Percentiles rank a stretch among this genome's conserved stretches.
phyloP scores from a whole-genome alignment of 495 filamentous ascomycete species.

The Hypoxylon cercidicola region DNA sequence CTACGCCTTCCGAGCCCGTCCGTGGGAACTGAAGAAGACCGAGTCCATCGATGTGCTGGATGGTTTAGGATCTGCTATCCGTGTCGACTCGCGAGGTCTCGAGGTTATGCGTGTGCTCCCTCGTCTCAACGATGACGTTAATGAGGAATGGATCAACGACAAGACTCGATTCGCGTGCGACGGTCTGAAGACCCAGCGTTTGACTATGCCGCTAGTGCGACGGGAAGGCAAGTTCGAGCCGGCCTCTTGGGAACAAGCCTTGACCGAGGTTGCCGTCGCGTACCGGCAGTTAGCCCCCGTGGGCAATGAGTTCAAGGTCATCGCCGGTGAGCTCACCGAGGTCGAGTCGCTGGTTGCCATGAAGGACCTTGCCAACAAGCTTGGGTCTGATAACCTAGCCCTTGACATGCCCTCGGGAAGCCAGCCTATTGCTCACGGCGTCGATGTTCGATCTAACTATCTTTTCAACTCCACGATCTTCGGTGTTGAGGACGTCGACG shows the following conservation, averaged over 20 bases:
- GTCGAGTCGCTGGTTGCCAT: conserved; percentile 92
- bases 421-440: conserved; percentile 86
- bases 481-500: conserved; percentile 93
- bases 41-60: conserved; percentile 96
- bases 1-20: conserved; percentile 94
- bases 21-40: conserved; percentile 93
- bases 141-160: conserved; percentile 99
- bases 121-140: conserved; percentile 94
- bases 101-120: conserved; percentile 96
- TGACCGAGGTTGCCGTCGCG: conserved; percentile 83
- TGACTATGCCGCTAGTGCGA: conserved; percentile 92
- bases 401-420: conserved; percentile 88
- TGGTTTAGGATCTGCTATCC: conserved; percentile 91
- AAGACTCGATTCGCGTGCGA: conserved; percentile 97
- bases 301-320: conserved; percentile 93
- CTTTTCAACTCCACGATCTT: conserved; percentile 94
- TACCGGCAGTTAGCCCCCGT: conserved; percentile 79
- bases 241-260: conserved; percentile 91
- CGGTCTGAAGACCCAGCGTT: conserved; percentile 92
- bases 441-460: conserved; percentile 95
- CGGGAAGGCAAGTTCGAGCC: conserved; percentile 88
- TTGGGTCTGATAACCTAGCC: conserved; percentile 94
- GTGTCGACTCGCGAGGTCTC: conserved; percentile 90
- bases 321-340: conserved; percentile 91
- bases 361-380: conserved; percentile 95